Evolutionary conservation across 2,329 filamentous ascomycete genomes (phyloP), one percentile per base, ranked within the genome.

Genomic region (Aspergillus piperis): DNA sequence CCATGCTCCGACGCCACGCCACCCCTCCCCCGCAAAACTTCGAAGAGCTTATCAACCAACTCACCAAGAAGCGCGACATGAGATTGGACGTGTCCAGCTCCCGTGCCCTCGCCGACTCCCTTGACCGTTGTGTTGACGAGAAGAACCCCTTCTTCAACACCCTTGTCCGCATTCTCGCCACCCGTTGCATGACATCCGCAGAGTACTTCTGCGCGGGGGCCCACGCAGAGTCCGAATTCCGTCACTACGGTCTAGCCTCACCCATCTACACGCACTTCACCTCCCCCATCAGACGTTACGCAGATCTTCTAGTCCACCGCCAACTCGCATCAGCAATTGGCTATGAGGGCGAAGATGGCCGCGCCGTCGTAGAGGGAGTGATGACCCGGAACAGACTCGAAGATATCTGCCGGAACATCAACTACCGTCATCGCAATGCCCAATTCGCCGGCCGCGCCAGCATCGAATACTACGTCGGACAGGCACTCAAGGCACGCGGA

Each of bases 181-280:
- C 95, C 8, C 89, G 95, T 21, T 99, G 95, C 84, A 99, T 99
- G 95, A 96, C 96, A 83, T 95, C 92, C 57, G 95, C 95, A 63
- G 95, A 99, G 78, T 99, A 99, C 80, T 99, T 99, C 79, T 95
- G 91, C 79, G 91, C 94, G 0, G 95, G 95, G 62, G 93, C 92
- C 6, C 92, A 97, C 75, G 87, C 93, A 0, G 94, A 95, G 75
- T 90, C 92, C 0, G 95, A 98, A 74, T 99, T 96, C 84, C 87
- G 92, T 55, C 96, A 99, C 80, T 99, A 99, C 77, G 95, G 95
- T 67, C 88, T 99, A 38, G 96, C 96, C 0, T 92, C 90, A 3
- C 91, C 96, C 71, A 99, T 99, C 74, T 99, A 99, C 81, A 99
- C 95, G 2, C 95, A 99, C 77, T 99, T 99, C 79, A 99, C 95